Conservation (phyloP, 257 asterid genomes). For the Lycium ferocissimum region DNA sequence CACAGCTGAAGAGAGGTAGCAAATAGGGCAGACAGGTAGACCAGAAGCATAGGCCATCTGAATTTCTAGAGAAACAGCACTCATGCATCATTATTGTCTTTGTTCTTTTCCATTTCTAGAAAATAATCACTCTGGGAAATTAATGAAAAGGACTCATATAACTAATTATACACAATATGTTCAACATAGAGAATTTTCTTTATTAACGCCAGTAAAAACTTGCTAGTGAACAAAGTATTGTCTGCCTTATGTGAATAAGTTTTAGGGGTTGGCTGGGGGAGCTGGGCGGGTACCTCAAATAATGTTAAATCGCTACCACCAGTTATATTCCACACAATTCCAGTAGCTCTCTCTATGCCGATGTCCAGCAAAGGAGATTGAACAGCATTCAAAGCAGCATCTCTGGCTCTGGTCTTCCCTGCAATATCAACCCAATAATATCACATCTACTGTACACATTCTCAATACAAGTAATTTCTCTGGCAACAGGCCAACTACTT, state of each 20-base stretch:
- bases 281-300: slow-evolving; percentile 69
- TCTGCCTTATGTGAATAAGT: no score
- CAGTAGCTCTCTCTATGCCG: slow-evolving; percentile 96
- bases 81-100: slow-evolving; percentile 9
- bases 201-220: background rate
- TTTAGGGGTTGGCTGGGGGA: slow-evolving; percentile 7
- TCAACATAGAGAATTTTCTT: background rate
- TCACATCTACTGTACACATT: background rate
- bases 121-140: background rate
- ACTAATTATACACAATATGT: background rate
- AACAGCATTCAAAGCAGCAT: slow-evolving; percentile 91
- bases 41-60: background rate
- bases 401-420: slow-evolving; percentile 97
- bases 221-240: no score
- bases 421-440: slow-evolving; percentile 35
- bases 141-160: background rate
- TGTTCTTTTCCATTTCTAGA: background rate
- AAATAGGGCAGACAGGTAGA: background rate
- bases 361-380: slow-evolving; percentile 92
- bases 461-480: background rate
- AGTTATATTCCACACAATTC: slow-evolving; percentile 97
- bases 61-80: background rate
- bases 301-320: slow-evolving; percentile 92
- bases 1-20: background rate
- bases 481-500: background rate